phyloP scores from a whole-genome alignment of 1,284 basidiomycete species.

The Ceratobasidium sp. region DNA sequence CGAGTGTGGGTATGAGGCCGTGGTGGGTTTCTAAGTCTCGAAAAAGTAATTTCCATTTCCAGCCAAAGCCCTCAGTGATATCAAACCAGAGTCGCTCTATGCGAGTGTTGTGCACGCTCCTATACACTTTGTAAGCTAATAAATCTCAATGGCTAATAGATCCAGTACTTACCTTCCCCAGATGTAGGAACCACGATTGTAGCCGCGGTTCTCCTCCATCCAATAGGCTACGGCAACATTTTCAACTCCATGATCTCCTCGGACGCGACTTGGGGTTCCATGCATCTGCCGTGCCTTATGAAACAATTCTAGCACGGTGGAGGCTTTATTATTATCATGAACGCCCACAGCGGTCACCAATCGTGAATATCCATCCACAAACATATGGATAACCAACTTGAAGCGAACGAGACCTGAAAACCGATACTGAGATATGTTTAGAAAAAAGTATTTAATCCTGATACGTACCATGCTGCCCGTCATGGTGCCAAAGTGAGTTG shows the following conservation, averaged over 20 bases:
- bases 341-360: conserved; percentile 51
- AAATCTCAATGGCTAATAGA: conserved; percentile 36
- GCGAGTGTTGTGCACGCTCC: conserved; percentile 60
- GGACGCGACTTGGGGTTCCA: conserved; percentile 58
- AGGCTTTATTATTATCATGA: conserved; percentile 55
- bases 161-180: conserved; percentile 57
- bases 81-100: conserved; percentile 64
- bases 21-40: conserved; percentile 52
- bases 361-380: conserved; percentile 48
- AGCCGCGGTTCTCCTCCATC: conserved; percentile 55
- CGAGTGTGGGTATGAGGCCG: conserved; percentile 49
- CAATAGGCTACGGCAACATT: conserved; percentile 49
- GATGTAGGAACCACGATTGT: conserved; percentile 56
- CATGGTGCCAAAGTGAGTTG: conserved; percentile 60
- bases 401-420: conserved; percentile 55
- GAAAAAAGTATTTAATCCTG: background rate
- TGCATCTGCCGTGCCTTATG: conserved; percentile 54
- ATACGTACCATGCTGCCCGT: conserved; percentile 58
- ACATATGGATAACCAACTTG: conserved; percentile 53
- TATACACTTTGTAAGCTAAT: conserved; percentile 48
- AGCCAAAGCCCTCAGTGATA: conserved; percentile 56
- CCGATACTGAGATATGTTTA: too few relatives aligned
- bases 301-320: conserved; percentile 58
- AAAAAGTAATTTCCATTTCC: conserved; percentile 58
- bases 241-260: conserved; percentile 60